These are phyloP conservation scores for Ophiostoma angusticollis DNA, from an alignment of 2,329 filamentous ascomycete species.

Conservation along the genomic window DNA sequence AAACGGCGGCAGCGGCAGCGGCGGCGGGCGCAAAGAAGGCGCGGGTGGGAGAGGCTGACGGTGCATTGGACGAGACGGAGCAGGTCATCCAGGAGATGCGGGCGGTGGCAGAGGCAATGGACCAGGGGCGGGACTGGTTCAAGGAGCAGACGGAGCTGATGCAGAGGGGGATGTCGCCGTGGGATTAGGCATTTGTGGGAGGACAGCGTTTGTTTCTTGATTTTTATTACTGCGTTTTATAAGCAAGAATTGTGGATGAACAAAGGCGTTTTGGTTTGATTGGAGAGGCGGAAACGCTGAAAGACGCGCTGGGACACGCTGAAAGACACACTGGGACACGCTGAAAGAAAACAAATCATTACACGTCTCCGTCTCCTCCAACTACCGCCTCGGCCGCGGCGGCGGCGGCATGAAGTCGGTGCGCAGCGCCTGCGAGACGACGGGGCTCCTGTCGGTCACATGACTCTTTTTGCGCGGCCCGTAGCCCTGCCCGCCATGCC, in stretches of 20 bases:
- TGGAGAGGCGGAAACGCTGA: too few species aligned
- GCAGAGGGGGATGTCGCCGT: constrained; percentile 10
- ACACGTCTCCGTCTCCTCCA: constrained; percentile 11
- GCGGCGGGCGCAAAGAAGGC: constrained; percentile 7
- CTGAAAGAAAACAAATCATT: background rate
- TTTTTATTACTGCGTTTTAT: background rate
- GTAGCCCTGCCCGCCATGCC: too few species aligned
- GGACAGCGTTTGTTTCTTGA: too few species aligned
- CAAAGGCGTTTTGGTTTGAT: too few species aligned
- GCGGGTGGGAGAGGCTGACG: background rate
- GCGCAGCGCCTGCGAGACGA: constrained; percentile 20
- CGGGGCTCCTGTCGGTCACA: too few species aligned
- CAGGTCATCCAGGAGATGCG: constrained; percentile 30
- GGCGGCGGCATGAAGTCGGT: constrained; percentile 28
- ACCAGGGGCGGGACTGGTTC: constrained; percentile 35
- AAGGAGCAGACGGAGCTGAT: constrained; percentile 31
- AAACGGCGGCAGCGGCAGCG: background rate
- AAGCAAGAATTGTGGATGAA: too few species aligned
- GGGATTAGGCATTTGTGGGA: too few species aligned
- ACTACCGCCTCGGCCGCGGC: constrained; percentile 7
- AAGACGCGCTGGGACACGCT: too few species aligned
- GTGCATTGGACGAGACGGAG: constrained; percentile 12
- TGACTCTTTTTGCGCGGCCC: too few species aligned
- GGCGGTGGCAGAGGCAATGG: constrained; percentile 30
- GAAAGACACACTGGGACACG: too few species aligned